phyloP scores from a whole-genome alignment of 2,329 filamentous ascomycete species.

The Cryoendolithus antarcticus region DNA sequence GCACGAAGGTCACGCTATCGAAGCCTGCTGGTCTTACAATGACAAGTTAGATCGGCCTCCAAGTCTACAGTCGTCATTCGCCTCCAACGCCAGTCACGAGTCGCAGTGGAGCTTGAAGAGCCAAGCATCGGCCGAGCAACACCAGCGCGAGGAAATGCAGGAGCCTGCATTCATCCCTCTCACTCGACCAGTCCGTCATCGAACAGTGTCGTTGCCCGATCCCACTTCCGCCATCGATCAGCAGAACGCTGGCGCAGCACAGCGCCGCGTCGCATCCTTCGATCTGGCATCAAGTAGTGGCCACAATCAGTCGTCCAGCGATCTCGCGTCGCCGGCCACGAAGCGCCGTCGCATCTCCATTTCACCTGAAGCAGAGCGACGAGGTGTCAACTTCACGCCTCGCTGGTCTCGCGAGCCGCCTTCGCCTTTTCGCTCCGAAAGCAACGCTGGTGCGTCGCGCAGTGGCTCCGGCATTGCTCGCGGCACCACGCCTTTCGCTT shows the following conservation, averaged over 20 bases:
- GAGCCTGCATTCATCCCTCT: conserved; percentile 25
- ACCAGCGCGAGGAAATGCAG: too few relatives aligned
- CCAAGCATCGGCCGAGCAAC: conserved; percentile 12
- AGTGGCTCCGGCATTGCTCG: conserved; percentile 16
- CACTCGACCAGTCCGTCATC: conserved; percentile 12
- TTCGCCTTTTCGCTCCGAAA: conserved; percentile 28
- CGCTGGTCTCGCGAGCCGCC: conserved; percentile 32
- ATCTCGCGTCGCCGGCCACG: conserved; percentile 18
- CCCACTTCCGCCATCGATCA: conserved; percentile 10
- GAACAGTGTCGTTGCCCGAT: conserved; percentile 17
- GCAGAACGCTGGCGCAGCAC: conserved; percentile 11
- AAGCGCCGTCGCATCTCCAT: conserved; percentile 43
- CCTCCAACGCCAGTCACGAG: conserved; percentile 23
- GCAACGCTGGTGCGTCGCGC: conserved; percentile 8
- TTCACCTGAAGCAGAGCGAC: conserved; percentile 36
- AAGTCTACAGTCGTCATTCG: conserved; percentile 36
- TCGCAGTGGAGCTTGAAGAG: too few relatives aligned
- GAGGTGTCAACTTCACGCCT: conserved; percentile 28
- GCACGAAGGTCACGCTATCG: conserved; percentile 13
- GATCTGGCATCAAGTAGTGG: too few relatives aligned
- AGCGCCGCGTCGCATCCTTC: conserved; percentile 22
- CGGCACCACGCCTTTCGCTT: conserved; percentile 51
- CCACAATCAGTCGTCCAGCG: too few relatives aligned
- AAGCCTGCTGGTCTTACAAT: conserved; percentile 53
- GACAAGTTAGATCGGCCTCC: conserved; percentile 49